Evolutionary conservation across 139 green algal genomes (phyloP).

Genomic region (Chlamydomonas applanata): DNA sequence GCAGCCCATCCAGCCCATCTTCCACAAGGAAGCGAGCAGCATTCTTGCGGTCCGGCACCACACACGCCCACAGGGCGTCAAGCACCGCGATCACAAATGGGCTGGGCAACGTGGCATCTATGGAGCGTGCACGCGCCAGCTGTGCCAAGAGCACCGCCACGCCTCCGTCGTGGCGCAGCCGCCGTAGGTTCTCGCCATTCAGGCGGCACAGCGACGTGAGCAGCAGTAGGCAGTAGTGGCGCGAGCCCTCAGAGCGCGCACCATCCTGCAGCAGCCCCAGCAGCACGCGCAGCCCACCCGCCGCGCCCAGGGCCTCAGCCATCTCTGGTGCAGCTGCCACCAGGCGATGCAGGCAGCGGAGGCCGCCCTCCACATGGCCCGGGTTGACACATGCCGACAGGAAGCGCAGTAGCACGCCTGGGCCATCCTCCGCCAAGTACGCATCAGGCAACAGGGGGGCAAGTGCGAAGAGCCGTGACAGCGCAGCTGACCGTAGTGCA

Average conservation of each 20-base stretch:
- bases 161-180: conserved; percentile 6
- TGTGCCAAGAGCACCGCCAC: conserved; percentile 36
- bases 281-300: conserved; percentile 28
- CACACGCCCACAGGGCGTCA: conserved; percentile 43
- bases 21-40: conserved; percentile 37
- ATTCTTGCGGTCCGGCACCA: conserved; percentile 40
- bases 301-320: conserved; percentile 19
- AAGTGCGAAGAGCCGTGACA: conserved; percentile 27
- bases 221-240: conserved; percentile 31
- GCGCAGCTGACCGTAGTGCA: conserved; percentile 17
- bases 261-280: conserved; percentile 30
- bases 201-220: conserved; percentile 34
- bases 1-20: conserved; percentile 43
- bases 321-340: conserved; percentile 20
- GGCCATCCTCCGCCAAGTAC: conserved; percentile 31
- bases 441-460: conserved; percentile 28
- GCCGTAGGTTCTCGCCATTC: conserved; percentile 17
- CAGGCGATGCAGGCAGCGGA: conserved; percentile 43
- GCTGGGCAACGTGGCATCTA: conserved; percentile 40
- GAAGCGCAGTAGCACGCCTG: conserved; percentile 18
- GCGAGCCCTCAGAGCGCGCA: conserved; percentile 14
- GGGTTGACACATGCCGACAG: not conserved
- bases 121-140: conserved; percentile 9
- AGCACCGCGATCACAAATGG: conserved; percentile 39
- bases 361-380: conserved; percentile 27